Evolutionary conservation across 2,329 filamentous ascomycete genomes (phyloP).

Genomic region (Penicillium sp.): DNA sequence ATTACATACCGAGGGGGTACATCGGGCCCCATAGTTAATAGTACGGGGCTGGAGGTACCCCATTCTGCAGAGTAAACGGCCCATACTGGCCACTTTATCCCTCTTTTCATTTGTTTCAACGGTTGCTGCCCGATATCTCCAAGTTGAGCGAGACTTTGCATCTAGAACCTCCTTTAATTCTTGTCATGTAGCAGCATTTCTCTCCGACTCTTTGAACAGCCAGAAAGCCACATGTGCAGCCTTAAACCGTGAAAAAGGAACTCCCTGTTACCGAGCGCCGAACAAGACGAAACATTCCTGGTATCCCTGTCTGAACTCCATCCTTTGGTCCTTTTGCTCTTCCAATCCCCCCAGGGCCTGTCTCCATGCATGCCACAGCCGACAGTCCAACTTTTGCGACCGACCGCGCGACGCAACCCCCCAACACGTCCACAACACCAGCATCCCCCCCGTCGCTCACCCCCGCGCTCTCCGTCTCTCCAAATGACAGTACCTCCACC

Average conservation of each 20-base stretch:
- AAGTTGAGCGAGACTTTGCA: background rate
- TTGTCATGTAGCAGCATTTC: conserved; percentile 19
- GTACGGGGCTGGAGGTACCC: conserved; percentile 18
- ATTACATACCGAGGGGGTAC: conserved; percentile 22
- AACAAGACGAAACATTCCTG: conserved; percentile 24
- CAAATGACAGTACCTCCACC: conserved; percentile 26
- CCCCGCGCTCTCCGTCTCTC: conserved; percentile 29
- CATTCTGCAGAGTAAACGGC: conserved; percentile 16
- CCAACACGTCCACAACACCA: conserved; percentile 28
- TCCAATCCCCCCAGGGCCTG: conserved; percentile 17
- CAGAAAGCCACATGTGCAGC: background rate
- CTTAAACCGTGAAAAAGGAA: conserved; percentile 20
- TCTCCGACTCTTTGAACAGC: conserved; percentile 4
- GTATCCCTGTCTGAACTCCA: conserved; percentile 22
- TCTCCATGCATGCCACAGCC: conserved; percentile 40
- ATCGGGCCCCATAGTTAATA: conserved; percentile 15
- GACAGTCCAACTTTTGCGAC: conserved; percentile 31
- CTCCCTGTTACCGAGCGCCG: conserved; percentile 16
- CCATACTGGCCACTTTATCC: conserved; percentile 20
- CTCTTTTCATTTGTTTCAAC: conserved; percentile 23
- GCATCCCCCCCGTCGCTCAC: conserved; percentile 25
- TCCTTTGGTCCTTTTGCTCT: conserved; percentile 10
- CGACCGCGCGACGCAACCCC: conserved; percentile 24
- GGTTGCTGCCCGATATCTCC: conserved; percentile 19
- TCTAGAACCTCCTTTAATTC: background rate